phyloP scores from a whole-genome alignment of 176 grass and related monocot genomes.

The Oryza punctata region DNA sequence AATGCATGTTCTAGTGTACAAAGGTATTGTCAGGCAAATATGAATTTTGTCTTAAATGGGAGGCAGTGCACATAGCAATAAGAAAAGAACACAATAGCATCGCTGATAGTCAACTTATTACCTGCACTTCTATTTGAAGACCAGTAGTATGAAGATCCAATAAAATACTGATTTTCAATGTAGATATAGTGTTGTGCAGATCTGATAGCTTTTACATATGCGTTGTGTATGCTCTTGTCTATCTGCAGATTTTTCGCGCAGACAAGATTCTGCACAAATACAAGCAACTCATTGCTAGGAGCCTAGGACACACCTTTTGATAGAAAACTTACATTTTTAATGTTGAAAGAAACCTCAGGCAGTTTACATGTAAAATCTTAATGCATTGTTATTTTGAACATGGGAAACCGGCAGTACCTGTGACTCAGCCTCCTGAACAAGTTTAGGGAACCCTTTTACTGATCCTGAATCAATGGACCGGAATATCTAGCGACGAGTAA shows the following conservation, averaged over 20 bases:
- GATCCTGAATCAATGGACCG: conserved; percentile 95
- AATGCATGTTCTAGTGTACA: conserved; percentile 6
- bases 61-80: not conserved
- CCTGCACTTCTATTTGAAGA: conserved; percentile 84
- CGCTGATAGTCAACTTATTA: conserved; percentile 34
- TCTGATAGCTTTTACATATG: conserved; percentile 90
- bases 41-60: not conserved
- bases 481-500: conserved; percentile 59
- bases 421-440: conserved; percentile 68
- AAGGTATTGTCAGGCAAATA: not conserved
- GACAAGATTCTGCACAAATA: conserved; percentile 74
- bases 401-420: conserved; percentile 48
- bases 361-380: conserved; percentile 2
- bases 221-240: conserved; percentile 92
- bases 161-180: conserved; percentile 97
- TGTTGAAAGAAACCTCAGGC: not conserved
- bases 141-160: conserved; percentile 91
- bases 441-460: conserved; percentile 79
- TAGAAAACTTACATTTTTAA: conserved; percentile 22
- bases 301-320: not conserved
- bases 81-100: not conserved
- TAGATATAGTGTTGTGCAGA: conserved; percentile 90
- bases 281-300: not conserved
- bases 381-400: not conserved
- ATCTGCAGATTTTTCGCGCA: conserved; percentile 92